Base-by-base conservation (phyloP, 345 rosid species). In the Sapria himalayana region DNA sequence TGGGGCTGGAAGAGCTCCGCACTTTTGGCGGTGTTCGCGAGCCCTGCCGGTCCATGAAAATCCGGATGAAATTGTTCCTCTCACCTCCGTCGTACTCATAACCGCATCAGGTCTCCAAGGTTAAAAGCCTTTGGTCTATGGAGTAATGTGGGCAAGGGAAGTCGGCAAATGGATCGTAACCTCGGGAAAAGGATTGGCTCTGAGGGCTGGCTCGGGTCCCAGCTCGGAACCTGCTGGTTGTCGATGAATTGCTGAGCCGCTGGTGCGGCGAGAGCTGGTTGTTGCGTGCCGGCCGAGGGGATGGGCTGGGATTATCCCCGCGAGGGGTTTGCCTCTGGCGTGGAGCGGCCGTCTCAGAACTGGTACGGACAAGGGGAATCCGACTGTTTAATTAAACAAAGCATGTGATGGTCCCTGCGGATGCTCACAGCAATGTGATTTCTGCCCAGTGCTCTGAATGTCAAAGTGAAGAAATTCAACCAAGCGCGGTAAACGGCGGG, bases 381-480 rank as follows among this genome's bases (percentile, higher is more conserved):
- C 11, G 25, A 6, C 25, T 14, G 22, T 41, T 41, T 22, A 41
- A 10, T 41, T 22, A 21, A 41, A 41, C 45, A 41, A 41, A 21
- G 31, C 5, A 41, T 41, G 19, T 16, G 39, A 33, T 45, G 37
- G 39, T 45, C 49, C 39, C 29, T 45, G 3, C 38, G 27, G 49
- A 45, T 45, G 38, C 49, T 45, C 24, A 20, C 38, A n/a, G n/a
- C 49, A 33, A 33, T 31, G 49, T 45, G 29, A 45, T 31, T 31
- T 45, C 17, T 45, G 43, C 35, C 49, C 29, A 23, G 22, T 48
- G 29, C 15, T 48, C 34, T 22, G 35, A 48, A 37, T 48, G 33
- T 36, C 35, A 35, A 36, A 48, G 35, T 48, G n/a, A n/a, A n/a
- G n/a, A n/a, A n/a, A n/a, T 41, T 41, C 45, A 41, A 41, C 45